A percentile compares a stretch with the other conserved stretches of the same genome.
These are phyloP conservation scores for Meyerozyma carpophila DNA, from an alignment of 1,139 yeast species.

Conservation along the genomic window DNA sequence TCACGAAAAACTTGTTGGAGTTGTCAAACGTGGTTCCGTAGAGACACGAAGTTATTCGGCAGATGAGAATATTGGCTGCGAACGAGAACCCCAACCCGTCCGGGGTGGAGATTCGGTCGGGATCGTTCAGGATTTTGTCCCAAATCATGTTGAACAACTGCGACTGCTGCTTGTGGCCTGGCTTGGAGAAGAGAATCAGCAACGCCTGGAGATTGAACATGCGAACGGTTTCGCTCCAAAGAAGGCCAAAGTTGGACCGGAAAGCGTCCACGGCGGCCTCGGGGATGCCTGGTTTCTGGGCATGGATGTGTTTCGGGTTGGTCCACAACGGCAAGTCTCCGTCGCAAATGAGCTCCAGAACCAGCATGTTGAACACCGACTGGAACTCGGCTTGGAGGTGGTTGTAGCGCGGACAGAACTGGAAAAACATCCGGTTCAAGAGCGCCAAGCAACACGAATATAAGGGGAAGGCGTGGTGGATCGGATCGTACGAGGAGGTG, in stretches of 20 bases:
- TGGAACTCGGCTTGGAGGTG: background rate
- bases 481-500: background rate
- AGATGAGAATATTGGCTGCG: background rate
- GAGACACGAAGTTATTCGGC: background rate
- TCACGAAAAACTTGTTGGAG: background rate
- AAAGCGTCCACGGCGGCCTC: conserved; percentile 3
- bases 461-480: background rate
- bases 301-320: background rate
- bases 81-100: background rate
- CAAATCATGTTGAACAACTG: background rate
- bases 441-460: conserved; percentile 17
- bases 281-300: background rate
- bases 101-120: background rate
- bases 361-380: background rate
- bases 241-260: conserved; percentile 22
- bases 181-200: background rate
- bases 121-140: background rate
- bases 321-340: background rate
- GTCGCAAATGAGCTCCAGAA: background rate
- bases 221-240: conserved; percentile 35
- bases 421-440: conserved; percentile 15
- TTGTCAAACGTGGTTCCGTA: background rate
- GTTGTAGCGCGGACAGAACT: background rate
- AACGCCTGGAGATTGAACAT: conserved; percentile 28
- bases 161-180: background rate